Evolutionary conservation across 164 flowering plant genomes (phyloP).

Genomic region (Nelumbo lutea): DNA sequence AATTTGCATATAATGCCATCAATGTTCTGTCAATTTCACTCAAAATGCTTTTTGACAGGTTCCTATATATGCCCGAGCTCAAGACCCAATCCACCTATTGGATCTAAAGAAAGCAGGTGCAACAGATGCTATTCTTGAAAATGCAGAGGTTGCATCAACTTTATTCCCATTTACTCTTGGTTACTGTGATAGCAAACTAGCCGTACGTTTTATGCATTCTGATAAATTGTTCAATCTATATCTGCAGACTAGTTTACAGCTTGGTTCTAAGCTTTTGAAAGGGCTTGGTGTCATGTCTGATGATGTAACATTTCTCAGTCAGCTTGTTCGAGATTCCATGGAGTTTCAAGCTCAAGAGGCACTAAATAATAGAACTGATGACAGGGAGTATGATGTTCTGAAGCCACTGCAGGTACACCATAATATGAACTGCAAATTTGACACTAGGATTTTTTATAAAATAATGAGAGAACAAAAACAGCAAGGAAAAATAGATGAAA

Average conservation of each 20-base stretch:
- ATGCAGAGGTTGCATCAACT: constrained; percentile 56
- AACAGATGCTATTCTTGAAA: constrained; percentile 91
- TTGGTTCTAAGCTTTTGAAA: constrained; percentile 87
- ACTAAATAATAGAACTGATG: constrained; percentile 32
- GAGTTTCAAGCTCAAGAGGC: constrained; percentile 79
- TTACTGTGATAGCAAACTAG: constrained; percentile 2
- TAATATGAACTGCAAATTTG: not conserved
- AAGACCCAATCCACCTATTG: constrained; percentile 69
- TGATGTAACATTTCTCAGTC: constrained; percentile 79
- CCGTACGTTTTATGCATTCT: not conserved
- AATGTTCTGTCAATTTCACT: not conserved
- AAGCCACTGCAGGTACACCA: constrained; percentile 74
- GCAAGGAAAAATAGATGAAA: too few species aligned
- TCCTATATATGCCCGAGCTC: constrained; percentile 91
- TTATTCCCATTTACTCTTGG: not conserved
- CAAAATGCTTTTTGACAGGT: constrained; percentile 34
- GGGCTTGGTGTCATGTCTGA: constrained; percentile 97
- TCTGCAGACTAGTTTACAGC: constrained; percentile 89
- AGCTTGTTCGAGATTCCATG: constrained; percentile 86
- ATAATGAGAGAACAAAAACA: not conserved
- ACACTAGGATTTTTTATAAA: not conserved
- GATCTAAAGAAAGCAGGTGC: constrained; percentile 96
- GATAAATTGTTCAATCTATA: constrained; percentile 3
- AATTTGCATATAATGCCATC: not conserved
- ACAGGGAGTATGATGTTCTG: constrained; percentile 47